Percentiles rank a stretch among this genome's conserved stretches.
phyloP scores from a whole-genome alignment of 768 basidiomycete genomes.

The Leccinum fibrillosum region DNA sequence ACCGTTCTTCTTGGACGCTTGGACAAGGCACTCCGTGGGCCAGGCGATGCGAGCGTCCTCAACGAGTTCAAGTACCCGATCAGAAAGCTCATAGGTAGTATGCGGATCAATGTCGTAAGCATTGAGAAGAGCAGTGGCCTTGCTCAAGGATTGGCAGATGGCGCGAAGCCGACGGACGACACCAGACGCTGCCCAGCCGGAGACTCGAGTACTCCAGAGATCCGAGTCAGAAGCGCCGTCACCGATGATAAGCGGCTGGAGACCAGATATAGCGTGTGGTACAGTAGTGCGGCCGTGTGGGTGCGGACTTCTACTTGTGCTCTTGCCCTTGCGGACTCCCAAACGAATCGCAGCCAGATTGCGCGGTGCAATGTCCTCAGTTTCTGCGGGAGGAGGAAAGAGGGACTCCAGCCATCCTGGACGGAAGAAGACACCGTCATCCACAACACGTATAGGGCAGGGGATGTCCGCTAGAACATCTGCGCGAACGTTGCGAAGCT shows the following conservation, averaged over 20 bases:
- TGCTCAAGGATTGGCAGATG: constrained; percentile 65
- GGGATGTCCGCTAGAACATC: constrained; percentile 55
- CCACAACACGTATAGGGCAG: constrained; percentile 52
- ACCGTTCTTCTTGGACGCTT: constrained; percentile 48
- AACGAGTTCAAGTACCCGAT: constrained; percentile 68
- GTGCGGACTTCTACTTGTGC: constrained; percentile 28
- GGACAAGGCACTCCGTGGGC: constrained; percentile 66
- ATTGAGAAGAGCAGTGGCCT: constrained; percentile 58
- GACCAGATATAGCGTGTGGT: constrained; percentile 19
- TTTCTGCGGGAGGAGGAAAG: constrained; percentile 31
- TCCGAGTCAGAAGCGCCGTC: constrained; percentile 65
- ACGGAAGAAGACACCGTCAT: constrained; percentile 69
- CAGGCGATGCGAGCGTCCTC: constrained; percentile 74
- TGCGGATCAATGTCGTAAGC: constrained; percentile 68
- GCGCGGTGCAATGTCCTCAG: constrained; percentile 21
- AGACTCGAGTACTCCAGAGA: constrained; percentile 58
- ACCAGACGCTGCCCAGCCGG: constrained; percentile 58
- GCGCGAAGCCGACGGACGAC: constrained; percentile 70
- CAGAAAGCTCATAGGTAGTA: constrained; percentile 64
- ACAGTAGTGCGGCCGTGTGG: constrained; percentile 16
- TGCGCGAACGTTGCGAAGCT: constrained; percentile 57
- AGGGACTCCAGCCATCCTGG: constrained; percentile 54
- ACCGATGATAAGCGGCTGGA: constrained; percentile 73
- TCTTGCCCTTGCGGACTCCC: constrained; percentile 23
- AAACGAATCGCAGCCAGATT: constrained; percentile 20